A percentile compares a stretch with the other conserved stretches of the same genome.
These are phyloP conservation scores for Chaetomium fimeti DNA, from an alignment of 495 filamentous ascomycete genomes.

Conservation along the genomic window DNA sequence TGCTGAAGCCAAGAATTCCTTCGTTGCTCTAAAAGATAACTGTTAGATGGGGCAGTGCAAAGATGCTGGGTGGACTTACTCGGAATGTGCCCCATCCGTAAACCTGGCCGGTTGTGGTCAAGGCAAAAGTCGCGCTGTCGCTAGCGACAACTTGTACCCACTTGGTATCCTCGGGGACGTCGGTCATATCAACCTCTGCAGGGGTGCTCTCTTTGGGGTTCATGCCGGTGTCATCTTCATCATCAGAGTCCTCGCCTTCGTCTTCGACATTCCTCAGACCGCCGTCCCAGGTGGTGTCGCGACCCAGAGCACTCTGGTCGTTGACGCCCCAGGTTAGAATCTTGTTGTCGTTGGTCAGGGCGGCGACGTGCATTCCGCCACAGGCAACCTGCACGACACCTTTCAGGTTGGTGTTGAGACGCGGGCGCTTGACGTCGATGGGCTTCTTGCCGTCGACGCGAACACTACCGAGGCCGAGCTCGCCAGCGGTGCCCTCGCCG, in stretches of 20 bases:
- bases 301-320: slow-evolving; percentile 65
- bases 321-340: slow-evolving; percentile 74
- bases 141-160: slow-evolving; percentile 63
- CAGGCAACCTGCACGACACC: slow-evolving; percentile 62
- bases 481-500: slow-evolving; percentile 54
- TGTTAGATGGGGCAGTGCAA: slow-evolving; percentile 22
- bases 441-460: slow-evolving; percentile 51
- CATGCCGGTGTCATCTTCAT: slow-evolving; percentile 46
- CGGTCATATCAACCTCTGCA: slow-evolving; percentile 43
- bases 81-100: slow-evolving; percentile 73
- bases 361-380: slow-evolving; percentile 67
- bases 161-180: slow-evolving; percentile 50
- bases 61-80: slow-evolving; percentile 39
- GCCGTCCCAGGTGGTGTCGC: slow-evolving; percentile 54
- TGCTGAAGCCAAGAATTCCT: slow-evolving; percentile 68
- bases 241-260: slow-evolving; percentile 43
- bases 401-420: slow-evolving; percentile 53
- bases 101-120: slow-evolving; percentile 61
- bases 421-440: slow-evolving; percentile 57
- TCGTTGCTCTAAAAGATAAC: slow-evolving; percentile 44
- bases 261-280: slow-evolving; percentile 64
- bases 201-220: slow-evolving; percentile 65
- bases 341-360: slow-evolving; percentile 62
- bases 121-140: slow-evolving; percentile 62
- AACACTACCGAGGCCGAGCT: slow-evolving; percentile 52